Evolutionary conservation across 2,329 filamentous ascomycete genomes (phyloP).

Genomic region (Ophiostoma australiae): DNA sequence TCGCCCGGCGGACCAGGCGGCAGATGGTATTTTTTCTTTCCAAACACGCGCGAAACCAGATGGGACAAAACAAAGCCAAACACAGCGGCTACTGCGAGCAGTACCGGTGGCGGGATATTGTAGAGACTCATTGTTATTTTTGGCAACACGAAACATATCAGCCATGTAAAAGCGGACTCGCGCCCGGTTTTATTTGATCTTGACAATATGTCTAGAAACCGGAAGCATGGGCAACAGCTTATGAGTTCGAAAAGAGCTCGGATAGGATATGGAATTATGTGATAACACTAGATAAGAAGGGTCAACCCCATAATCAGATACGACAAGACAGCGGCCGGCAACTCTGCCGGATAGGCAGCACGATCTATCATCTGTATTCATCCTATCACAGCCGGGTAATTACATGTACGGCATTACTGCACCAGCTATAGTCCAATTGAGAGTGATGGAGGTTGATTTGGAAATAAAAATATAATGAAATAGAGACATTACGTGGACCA

Average conservation of each 20-base stretch:
- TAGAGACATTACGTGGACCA: slow-evolving; percentile 1
- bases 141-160: not conserved
- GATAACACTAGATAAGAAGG: not conserved
- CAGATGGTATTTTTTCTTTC: slow-evolving; percentile 20
- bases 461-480: not conserved
- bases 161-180: not conserved
- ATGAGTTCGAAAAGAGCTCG: not conserved
- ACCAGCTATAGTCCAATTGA: too few relatives aligned
- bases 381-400: slow-evolving; percentile 2
- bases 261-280: not conserved
- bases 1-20: slow-evolving; percentile 21
- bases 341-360: slow-evolving; percentile 15
- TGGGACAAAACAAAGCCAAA: not conserved
- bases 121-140: not conserved
- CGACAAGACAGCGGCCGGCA: slow-evolving; percentile 11
- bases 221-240: not conserved
- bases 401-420: not conserved
- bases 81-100: not conserved
- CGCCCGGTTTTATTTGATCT: not conserved
- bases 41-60: slow-evolving; percentile 12
- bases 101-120: not conserved
- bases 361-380: not conserved
- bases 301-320: not conserved
- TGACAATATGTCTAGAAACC: not conserved
- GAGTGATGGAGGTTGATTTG: too few relatives aligned